Base-by-base conservation (phyloP, 768 basidiomycete species). In the Brasilioporus rufonigricans region DNA sequence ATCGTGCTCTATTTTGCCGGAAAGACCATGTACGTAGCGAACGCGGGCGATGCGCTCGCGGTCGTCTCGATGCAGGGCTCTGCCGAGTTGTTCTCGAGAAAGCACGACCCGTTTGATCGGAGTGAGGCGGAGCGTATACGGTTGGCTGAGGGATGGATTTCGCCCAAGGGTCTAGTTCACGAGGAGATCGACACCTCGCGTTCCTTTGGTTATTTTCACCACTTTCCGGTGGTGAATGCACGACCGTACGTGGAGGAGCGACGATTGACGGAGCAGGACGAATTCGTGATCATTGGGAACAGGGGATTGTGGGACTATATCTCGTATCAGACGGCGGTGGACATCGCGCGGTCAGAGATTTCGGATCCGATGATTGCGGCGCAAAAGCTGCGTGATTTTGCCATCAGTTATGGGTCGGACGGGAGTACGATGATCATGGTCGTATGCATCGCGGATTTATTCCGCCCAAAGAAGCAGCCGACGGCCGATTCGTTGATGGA, bases 391-490 rank as follows among this genome's bases (percentile, higher is more conserved):
- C 83, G 97, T 45, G 97, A 99, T 69, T 91, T 98, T 58, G 93
- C 97, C 9, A 91, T 99, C 66, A 93, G 92, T 61, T 98, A 98
- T 71, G 97, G 97, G 2, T 92, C 94, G 18, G 86, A 90, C 51
- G 92, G 91, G 14, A 91, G 86, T 57, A 89, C 88, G 45, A 98
- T 98, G 94, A 94, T 98, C 73, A 98, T 98, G 96, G 93, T 98
- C 33, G 83, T 98, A 61, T 83, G 83, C 47, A 77, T 97, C 21
- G 83, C 81, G 10, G 93, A 91, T 65, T 75, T 95, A 31, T 91
- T 94, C 75, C 75, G 81, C 27, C 72, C 75, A 1, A 76, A 78
- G 36, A 76, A 79, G 21, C 80, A 80, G 41, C 75, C 57, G 33
- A 59, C 48, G 40, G 32, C 59, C 39, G 65, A 66, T 29, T 62